A percentile compares a stretch with the other conserved stretches of the same genome.
Evolutionary conservation across 169 alveolate species (phyloP).

Genomic region (Plasmodium malariae): DNA sequence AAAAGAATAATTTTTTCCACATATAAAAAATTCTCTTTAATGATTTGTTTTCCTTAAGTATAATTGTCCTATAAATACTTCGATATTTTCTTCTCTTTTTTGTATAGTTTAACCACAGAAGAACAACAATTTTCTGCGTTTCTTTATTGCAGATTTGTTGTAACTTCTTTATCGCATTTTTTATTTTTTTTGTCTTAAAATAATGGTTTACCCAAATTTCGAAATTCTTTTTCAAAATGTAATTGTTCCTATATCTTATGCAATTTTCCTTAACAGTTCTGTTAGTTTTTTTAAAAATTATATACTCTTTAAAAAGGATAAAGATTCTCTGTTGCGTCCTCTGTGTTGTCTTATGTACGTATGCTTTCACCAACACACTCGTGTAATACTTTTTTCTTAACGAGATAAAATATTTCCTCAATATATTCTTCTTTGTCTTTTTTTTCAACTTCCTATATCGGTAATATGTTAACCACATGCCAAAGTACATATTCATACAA

Average conservation of each 20-base stretch:
- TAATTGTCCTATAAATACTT: not conserved
- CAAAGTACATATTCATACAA: not conserved
- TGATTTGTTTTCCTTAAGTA: not conserved
- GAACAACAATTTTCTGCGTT: not conserved
- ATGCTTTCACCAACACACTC: not conserved
- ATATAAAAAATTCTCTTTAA: slow-evolving; percentile 4
- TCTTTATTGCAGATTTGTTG: not conserved
- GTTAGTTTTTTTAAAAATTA: not conserved
- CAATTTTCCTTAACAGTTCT: slow-evolving; percentile 12
- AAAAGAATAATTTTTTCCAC: slow-evolving; percentile 18
- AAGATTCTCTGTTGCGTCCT: not conserved
- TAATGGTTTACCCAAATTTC: slow-evolving; percentile 10
- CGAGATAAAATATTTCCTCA: slow-evolving; percentile 1
- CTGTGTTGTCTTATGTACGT: not conserved
- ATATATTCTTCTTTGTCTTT: not conserved
- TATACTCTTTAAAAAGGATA: slow-evolving; percentile 11
- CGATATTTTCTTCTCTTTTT: not conserved
- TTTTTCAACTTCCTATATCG: slow-evolving; percentile 43
- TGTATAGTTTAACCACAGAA: slow-evolving; percentile 11
- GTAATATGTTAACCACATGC: slow-evolving; percentile 13
- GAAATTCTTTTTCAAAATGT: slow-evolving; percentile 3
- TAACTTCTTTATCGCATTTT: not conserved
- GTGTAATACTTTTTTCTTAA: slow-evolving; percentile 11
- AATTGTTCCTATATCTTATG: not conserved
- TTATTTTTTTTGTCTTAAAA: slow-evolving; percentile 1